Conservation (phyloP, 371 early-diverging fungal genomes). For the Lichtheimia corymbifera region DNA sequence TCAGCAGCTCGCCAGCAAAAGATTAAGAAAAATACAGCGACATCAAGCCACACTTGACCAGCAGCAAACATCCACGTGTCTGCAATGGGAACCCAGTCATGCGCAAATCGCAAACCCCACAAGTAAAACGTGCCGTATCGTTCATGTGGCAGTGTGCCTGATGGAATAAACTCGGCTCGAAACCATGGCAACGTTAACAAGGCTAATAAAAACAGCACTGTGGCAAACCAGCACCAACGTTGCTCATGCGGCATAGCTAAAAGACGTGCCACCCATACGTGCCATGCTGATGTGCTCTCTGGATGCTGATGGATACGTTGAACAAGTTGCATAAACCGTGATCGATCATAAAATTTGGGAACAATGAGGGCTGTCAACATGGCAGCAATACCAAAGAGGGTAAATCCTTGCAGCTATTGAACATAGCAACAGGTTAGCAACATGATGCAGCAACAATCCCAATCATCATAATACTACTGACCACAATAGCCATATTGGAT, state of each 20-base stretch:
- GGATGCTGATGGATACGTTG: slow-evolving; percentile 6
- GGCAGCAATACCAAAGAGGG: slow-evolving; percentile 21
- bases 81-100: slow-evolving; percentile 78
- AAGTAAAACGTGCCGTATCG: slow-evolving; percentile 60
- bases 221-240: slow-evolving; percentile 45
- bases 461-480: slow-evolving; percentile 21
- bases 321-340: slow-evolving; percentile 2
- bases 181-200: slow-evolving; percentile 53
- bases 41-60: slow-evolving; percentile 44
- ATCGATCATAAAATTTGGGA: slow-evolving; percentile 33
- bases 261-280: slow-evolving; percentile 27
- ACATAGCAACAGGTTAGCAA: not conserved
- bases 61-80: slow-evolving; percentile 79
- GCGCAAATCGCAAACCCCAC: slow-evolving; percentile 53
- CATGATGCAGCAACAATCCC: too few relatives aligned
- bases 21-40: slow-evolving; percentile 47
- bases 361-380: slow-evolving; percentile 23
- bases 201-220: slow-evolving; percentile 46
- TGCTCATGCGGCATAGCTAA: slow-evolving; percentile 27
- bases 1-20: slow-evolving; percentile 27
- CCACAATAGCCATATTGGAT: slow-evolving; percentile 53
- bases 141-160: slow-evolving; percentile 35
- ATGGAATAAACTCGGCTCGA: slow-evolving; percentile 57
- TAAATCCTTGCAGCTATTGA: slow-evolving; percentile 25
- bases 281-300: slow-evolving; percentile 1